Base-by-base conservation (phyloP, 352 stramenopile species). In the Phytophthora idaei region DNA sequence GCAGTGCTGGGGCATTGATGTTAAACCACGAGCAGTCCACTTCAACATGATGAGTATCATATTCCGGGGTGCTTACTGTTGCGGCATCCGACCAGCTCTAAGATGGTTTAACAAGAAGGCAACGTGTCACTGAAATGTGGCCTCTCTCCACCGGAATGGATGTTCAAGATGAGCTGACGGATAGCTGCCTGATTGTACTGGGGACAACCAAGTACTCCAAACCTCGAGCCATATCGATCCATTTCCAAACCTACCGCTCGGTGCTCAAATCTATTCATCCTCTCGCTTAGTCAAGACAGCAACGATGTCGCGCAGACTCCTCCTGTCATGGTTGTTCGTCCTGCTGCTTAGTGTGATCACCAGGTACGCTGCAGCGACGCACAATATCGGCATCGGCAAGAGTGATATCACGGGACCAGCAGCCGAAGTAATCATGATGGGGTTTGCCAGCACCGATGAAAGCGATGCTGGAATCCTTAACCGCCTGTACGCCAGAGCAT, bases 391-490 rank as follows among this genome's bases (percentile, higher is more conserved):
- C 9, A 51, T 87, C 8, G 84, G 78, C 49, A 89, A 86, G 58
- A 60, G 48, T 55, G 84, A 93, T 52, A 83, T 89, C 67, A 92
- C 84, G 0, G 80, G 80, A 0, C 82, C 82, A 0, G 75, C 73
- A 3, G 78, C 74, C 15, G 77, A 90, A 45, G 76, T 90, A 2
- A 59, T 87, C 46, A 83, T 92, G 76, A 83, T 84, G 73, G 84
- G 86, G 4, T 93, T 83, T 49, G 83, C 79, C 17, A 65, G 82
- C 58, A 54, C 64, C 7, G 60, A 53, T 36, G 67, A 94, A 57
- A 81, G 62, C 42, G 61, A 65, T 5, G 74, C 67, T 8, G 86
- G 86, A 4, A 75, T 94, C 25, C 78, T 92, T 57, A 89, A 80
- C 53, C 78, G 84, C 4, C 68, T 91, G 11, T 86, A 83, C 52